Evolutionary conservation across 2,329 filamentous ascomycete genomes (phyloP).

Genomic region (Trichoderma pleuroti): DNA sequence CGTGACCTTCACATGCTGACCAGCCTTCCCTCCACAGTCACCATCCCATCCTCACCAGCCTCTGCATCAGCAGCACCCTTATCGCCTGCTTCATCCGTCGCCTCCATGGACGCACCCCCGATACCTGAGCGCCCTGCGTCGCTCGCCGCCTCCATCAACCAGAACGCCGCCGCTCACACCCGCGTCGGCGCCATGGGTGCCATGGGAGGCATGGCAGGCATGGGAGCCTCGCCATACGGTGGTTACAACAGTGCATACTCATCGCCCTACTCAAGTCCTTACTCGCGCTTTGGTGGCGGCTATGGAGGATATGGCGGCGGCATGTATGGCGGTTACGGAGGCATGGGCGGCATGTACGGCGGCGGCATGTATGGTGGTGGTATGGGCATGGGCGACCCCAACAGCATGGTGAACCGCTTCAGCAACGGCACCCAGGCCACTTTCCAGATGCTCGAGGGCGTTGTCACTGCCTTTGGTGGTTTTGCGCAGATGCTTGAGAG

Average conservation of each 20-base stretch:
- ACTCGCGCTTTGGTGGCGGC: slow-evolving; percentile 44
- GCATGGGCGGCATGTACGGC: slow-evolving; percentile 44
- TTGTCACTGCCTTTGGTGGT: slow-evolving; percentile 93
- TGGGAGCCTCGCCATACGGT: slow-evolving; percentile 53
- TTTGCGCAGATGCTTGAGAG: slow-evolving; percentile 99
- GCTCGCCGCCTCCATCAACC: slow-evolving; percentile 75
- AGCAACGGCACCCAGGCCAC: slow-evolving; percentile 92
- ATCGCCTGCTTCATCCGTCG: slow-evolving; percentile 21
- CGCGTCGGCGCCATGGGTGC: slow-evolving; percentile 33
- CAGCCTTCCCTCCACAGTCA: slow-evolving; percentile 30
- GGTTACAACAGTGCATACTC: slow-evolving; percentile 40
- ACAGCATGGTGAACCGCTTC: slow-evolving; percentile 93
- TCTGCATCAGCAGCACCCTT: slow-evolving; percentile 38
- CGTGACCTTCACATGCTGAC: slow-evolving; percentile 26
- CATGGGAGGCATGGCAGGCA: slow-evolving; percentile 35
- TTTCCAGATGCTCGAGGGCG: slow-evolving; percentile 96
- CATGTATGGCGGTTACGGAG: slow-evolving; percentile 38
- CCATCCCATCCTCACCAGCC: slow-evolving; percentile 34
- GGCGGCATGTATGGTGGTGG: slow-evolving; percentile 44
- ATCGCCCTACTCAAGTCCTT: slow-evolving; percentile 40
- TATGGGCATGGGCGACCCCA: slow-evolving; percentile 70
- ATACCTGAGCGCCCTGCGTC: slow-evolving; percentile 78
- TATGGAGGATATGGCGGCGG: slow-evolving; percentile 32
- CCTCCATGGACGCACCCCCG: slow-evolving; percentile 55
- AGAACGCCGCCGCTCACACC: slow-evolving; percentile 79